Evolutionary conservation across 176 grass and related monocot genomes (phyloP).

Genomic region (Eragrostis nindensis): DNA sequence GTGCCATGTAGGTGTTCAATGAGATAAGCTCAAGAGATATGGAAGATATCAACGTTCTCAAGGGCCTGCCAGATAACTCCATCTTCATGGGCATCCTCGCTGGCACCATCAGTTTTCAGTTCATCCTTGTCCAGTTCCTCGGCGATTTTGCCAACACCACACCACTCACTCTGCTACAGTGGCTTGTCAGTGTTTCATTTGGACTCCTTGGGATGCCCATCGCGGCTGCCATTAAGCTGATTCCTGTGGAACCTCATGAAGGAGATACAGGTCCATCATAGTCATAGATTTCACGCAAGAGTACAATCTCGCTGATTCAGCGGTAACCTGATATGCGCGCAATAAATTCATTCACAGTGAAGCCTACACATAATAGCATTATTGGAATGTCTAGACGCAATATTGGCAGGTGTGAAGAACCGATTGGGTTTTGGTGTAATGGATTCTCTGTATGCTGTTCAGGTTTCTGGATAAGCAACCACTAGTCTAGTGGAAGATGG

Average conservation of each 20-base stretch:
- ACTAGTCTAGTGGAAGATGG: too few species aligned
- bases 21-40: slow-evolving; percentile 92
- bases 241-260: slow-evolving; percentile 51
- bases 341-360: neutral
- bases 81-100: slow-evolving; percentile 71
- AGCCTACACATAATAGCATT: neutral
- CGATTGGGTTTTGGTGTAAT: neutral
- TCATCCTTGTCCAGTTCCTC: slow-evolving; percentile 90
- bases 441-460: neutral
- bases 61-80: slow-evolving; percentile 64
- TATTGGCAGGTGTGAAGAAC: slow-evolving; percentile 6
- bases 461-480: neutral
- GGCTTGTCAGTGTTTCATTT: slow-evolving; percentile 59
- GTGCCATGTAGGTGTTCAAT: slow-evolving; percentile 72
- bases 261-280: neutral
- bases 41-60: slow-evolving; percentile 79
- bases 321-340: neutral
- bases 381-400: neutral
- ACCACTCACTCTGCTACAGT: slow-evolving; percentile 60
- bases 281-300: neutral
- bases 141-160: slow-evolving; percentile 78
- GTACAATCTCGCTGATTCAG: neutral
- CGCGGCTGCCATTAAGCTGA: slow-evolving; percentile 71
- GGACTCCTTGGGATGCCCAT: slow-evolving; percentile 91
- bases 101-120: slow-evolving; percentile 66